Evolutionary conservation across 371 early-diverging fungal genomes (phyloP), one percentile per base, ranked within the genome.

Genomic region (Apophysomyces variabilis): DNA sequence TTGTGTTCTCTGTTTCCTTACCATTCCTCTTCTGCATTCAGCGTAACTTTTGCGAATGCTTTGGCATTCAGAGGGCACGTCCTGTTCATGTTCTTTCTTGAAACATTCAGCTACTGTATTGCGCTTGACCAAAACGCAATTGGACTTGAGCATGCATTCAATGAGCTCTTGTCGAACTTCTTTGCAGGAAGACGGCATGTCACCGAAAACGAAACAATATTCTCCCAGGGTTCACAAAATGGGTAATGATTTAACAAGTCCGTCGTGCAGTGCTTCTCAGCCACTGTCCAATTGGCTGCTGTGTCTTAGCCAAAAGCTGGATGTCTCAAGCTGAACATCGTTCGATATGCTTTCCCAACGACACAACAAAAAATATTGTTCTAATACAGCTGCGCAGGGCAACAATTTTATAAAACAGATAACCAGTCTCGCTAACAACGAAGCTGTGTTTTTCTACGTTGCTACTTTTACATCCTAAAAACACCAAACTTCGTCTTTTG

Each of bases 401-500:
- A 26, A 26, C 32, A 3, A 3, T 3, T 26, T 26, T 26, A 26
- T 26, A 26, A 26, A 26, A 26, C 0, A 26, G 3, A 26, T 26
- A 26, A 26, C 32, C 32, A 26, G 32, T 26, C 32, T 26, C 32
- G 32, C 32, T 26, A 26, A 26, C 32, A 26, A 26, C 32, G 32
- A 26, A 26, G 32, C 21, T 50, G 9, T 50, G 21, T 2, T 60
- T 39, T 41, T 41, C 41, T 39, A 60, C 38, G 37, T 62, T 50
- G 26, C 37, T 61, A 16, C 50, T 60, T 14, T 72, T 93, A 99
- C 99, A 99, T 99, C 66, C 99, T 85, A 89, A 99, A 99, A 35
- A 99, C 92, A 70, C 99, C 99, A 88, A 94, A 97, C 45, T 78
- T 68, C 8, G 97, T 95, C 70, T 89, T 79, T 61, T 81, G 82